These are phyloP conservation scores for Chlamydomonas asymmetrica DNA, from an alignment of 139 green algal genomes.

Conservation along the genomic window DNA sequence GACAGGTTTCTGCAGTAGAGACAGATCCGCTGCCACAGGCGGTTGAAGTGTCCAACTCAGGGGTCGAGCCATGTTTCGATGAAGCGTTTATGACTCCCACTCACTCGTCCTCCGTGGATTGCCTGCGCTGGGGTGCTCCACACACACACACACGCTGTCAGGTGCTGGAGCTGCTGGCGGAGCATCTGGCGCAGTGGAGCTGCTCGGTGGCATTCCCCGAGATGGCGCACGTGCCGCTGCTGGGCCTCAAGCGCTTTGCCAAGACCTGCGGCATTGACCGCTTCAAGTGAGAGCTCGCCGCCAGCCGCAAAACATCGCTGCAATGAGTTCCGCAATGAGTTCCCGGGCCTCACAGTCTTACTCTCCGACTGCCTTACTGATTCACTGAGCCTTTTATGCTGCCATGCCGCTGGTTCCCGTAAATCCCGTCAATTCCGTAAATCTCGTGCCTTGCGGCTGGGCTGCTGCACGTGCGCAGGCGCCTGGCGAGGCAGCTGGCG, in stretches of 20 bases:
- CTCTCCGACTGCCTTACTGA: neutral
- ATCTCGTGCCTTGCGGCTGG: neutral
- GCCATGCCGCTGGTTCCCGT: neutral
- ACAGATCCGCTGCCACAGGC: too few species aligned
- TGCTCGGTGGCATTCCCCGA: constrained; percentile 87
- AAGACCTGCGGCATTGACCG: constrained; percentile 78
- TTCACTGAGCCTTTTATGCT: neutral
- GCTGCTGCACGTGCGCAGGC: neutral
- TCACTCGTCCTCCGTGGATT: too few species aligned
- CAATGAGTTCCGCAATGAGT: too few species aligned
- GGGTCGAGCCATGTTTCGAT: too few species aligned
- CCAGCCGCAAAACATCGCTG: neutral
- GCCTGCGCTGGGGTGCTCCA: too few species aligned
- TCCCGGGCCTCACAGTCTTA: too few species aligned
- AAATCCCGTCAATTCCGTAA: neutral
- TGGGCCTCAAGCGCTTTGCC: constrained; percentile 76
- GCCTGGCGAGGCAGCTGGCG: constrained; percentile 49
- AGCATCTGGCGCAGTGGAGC: constrained; percentile 81
- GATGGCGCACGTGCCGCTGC: constrained; percentile 70
- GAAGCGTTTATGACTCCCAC: too few species aligned
- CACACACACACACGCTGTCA: too few species aligned
- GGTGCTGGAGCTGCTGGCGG: constrained; percentile 77
- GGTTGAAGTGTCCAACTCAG: too few species aligned
- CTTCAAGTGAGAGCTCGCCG: constrained; percentile 53
- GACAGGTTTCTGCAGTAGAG: too few species aligned